Evolutionary conservation across 148 eudicot species (phyloP), one percentile per base, ranked within the genome.

Genomic region (Suaeda aralocaspica): DNA sequence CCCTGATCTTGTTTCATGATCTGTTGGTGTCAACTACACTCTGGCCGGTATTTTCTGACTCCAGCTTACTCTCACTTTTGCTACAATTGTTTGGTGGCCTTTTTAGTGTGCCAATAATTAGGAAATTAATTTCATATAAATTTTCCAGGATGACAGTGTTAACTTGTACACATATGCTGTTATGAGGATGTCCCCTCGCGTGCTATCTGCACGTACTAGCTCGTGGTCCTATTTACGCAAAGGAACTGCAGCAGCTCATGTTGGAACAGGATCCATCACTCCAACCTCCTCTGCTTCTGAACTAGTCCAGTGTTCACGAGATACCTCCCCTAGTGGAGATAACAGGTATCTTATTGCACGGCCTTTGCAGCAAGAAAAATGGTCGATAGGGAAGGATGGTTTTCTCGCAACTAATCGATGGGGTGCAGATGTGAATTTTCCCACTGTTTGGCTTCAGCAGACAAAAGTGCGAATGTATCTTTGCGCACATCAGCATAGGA

Each of bases 381-480:
- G 98, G 98, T 82, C 84, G 46, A 91, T 81, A 80, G 97, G 98
- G 61, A 89, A 88, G 73, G 97, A 89, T 83, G 95, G 96, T 45
- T 93, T 93, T 79, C 97, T 93, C 66, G 80, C 79, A 44, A 75
- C 95, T 64, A 83, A 86, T 80, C 73, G 73, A 59, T 82, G 87
- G 92, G 84, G 79, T 61, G 68, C 82, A 66, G 92, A 87, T 51
- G 70, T 64, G 51, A 77, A 79, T 51, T 68, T 68, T 57, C 95
- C 91, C 45, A 89, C 87, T 36, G 70, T 93, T 71, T 87, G 77
- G 86, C 96, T 93, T 76, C 85, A 84, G 75, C 84, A 84, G 74
- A 85, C 86, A 28, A 87, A 75, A 82, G 91, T 85, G 74, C 87
- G 80, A 75, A 85, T 91, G 97, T 86, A 87, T 84, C 82, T 91